Percentiles rank a stretch among this genome's conserved stretches.
Conservation (phyloP, 2,329 filamentous ascomycete genomes). For the Hypoxylon sp. region DNA sequence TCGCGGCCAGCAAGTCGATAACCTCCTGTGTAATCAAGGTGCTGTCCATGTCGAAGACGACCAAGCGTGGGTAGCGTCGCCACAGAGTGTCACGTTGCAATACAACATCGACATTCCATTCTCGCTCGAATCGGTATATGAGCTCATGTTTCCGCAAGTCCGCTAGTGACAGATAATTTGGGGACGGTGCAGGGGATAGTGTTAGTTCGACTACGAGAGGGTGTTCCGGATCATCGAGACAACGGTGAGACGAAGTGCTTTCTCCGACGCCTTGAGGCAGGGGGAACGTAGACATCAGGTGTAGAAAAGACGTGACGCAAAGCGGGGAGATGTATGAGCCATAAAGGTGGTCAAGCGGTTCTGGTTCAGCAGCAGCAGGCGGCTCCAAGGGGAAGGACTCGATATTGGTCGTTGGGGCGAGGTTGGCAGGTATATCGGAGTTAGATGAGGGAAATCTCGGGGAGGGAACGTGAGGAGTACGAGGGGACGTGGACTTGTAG, state of each 20-base stretch:
- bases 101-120: slow-evolving; percentile 90
- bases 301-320: slow-evolving; percentile 76
- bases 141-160: slow-evolving; percentile 85
- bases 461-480: slow-evolving; percentile 55
- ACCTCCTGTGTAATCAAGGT: slow-evolving; percentile 98
- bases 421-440: slow-evolving; percentile 65
- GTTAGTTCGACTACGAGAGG: slow-evolving; percentile 77
- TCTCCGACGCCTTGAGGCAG: slow-evolving; percentile 66
- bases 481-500: slow-evolving; percentile 65
- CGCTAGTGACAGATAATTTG: slow-evolving; percentile 74
- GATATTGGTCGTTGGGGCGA: slow-evolving; percentile 71
- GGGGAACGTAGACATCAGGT: slow-evolving; percentile 75
- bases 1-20: slow-evolving; percentile 92
- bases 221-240: slow-evolving; percentile 71
- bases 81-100: slow-evolving; percentile 81
- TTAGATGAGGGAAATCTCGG: slow-evolving; percentile 57
- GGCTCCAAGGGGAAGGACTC: slow-evolving; percentile 73
- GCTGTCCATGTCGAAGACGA: slow-evolving; percentile 99
- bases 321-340: slow-evolving; percentile 76
- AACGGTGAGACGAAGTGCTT: slow-evolving; percentile 73
- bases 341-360: slow-evolving; percentile 75
- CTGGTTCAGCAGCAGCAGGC: slow-evolving; percentile 66
- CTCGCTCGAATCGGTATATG: slow-evolving; percentile 86
- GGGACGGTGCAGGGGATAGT: slow-evolving; percentile 71
- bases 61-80: slow-evolving; percentile 84